phyloP scores from a whole-genome alignment of 805 yeast genomes.

The Ogataea angusta region DNA sequence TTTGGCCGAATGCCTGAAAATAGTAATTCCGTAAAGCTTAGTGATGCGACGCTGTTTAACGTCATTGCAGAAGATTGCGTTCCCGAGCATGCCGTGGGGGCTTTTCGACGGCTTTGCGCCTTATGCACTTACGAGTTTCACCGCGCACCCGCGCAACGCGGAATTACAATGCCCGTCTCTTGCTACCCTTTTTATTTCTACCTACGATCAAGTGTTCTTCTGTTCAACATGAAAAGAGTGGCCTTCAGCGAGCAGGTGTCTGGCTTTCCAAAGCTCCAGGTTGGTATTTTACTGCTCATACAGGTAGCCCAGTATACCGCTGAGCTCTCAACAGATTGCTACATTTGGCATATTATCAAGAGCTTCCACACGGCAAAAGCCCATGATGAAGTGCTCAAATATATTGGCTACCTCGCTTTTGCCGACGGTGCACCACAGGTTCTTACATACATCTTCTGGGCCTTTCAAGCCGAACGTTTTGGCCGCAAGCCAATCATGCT shows the following conservation, averaged over 20 bases:
- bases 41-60: no score
- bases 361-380: conserved; percentile 1
- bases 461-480: background rate
- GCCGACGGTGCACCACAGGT: background rate
- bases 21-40: no score
- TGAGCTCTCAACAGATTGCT: background rate
- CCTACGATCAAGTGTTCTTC: background rate
- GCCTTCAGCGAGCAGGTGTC: background rate
- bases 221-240: background rate
- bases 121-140: no score
- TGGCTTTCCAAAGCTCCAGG: background rate
- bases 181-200: no score
- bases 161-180: no score
- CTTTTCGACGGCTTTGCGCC: no score
- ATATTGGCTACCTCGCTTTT: background rate
- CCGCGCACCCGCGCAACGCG: no score
- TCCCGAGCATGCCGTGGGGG: no score
- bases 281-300: background rate
- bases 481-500: conserved; percentile 1
- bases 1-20: no score
- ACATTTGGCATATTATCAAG: conserved; percentile 2
- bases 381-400: background rate
- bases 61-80: no score
- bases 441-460: background rate
- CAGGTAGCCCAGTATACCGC: conserved; percentile 1